A percentile compares a stretch with the other conserved stretches of the same genome.
phyloP scores from a whole-genome alignment of 371 early-diverging fungal species.

The Mucor circinelloides region DNA sequence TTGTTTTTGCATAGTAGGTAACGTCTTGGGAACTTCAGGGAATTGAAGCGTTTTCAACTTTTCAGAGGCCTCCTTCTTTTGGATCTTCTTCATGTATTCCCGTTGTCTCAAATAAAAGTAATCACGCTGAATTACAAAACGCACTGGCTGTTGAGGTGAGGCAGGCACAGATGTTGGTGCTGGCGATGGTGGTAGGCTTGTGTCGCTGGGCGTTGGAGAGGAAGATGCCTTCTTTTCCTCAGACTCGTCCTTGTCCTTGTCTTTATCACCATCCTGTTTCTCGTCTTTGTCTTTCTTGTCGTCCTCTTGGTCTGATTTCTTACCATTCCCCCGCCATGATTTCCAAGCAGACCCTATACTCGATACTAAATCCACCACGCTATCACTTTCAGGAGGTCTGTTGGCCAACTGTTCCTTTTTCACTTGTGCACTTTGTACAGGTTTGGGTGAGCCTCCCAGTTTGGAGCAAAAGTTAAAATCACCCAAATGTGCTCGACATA shows the following conservation, averaged over 20 bases:
- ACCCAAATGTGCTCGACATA: slow-evolving; percentile 48
- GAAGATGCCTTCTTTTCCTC: background rate
- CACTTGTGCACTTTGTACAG: slow-evolving; percentile 3
- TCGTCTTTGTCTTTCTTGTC: slow-evolving; percentile 20
- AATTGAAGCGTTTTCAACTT: slow-evolving; percentile 48
- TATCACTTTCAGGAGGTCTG: slow-evolving; percentile 43
- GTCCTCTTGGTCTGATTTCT: slow-evolving; percentile 10
- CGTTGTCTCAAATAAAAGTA: slow-evolving; percentile 60
- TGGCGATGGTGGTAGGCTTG: background rate
- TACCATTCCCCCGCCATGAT: slow-evolving; percentile 31
- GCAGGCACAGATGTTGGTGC: slow-evolving; percentile 5
- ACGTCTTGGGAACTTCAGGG: slow-evolving; percentile 54
- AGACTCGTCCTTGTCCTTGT: slow-evolving; percentile 20
- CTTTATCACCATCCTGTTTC: slow-evolving; percentile 16
- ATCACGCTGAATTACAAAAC: slow-evolving; percentile 57
- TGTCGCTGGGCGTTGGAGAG: background rate
- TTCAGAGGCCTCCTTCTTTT: slow-evolving; percentile 51
- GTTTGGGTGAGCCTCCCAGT: slow-evolving; percentile 25
- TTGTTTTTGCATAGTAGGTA: slow-evolving; percentile 5
- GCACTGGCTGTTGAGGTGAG: slow-evolving; percentile 24
- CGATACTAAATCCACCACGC: slow-evolving; percentile 42
- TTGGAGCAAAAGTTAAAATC: slow-evolving; percentile 50
- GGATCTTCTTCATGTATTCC: slow-evolving; percentile 43
- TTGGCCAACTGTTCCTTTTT: slow-evolving; percentile 17
- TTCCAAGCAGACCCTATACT: slow-evolving; percentile 50